Conservation (phyloP, 2,329 filamentous ascomycete species). For the Dendryphion nanum region DNA sequence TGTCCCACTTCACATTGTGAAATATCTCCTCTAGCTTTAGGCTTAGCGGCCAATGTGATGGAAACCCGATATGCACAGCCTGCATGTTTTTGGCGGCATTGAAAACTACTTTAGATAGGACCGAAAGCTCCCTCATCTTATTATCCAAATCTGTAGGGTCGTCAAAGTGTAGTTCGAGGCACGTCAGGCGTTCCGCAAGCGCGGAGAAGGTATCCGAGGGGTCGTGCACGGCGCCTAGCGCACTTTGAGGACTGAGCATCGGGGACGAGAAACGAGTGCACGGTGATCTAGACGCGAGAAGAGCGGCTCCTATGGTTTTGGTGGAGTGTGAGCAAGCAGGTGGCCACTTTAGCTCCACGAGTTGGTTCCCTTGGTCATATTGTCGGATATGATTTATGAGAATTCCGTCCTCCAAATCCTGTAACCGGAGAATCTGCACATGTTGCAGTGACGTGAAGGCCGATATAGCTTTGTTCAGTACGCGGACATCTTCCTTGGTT, state of each 20-base stretch:
- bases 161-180: slow-evolving; percentile 64
- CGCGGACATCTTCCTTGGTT: slow-evolving; percentile 50
- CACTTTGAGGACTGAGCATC: slow-evolving; percentile 61
- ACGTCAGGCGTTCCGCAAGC: slow-evolving; percentile 58
- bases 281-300: slow-evolving; percentile 56
- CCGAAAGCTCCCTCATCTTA: slow-evolving; percentile 58
- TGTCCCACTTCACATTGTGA: slow-evolving; percentile 60
- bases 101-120: slow-evolving; percentile 59
- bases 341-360: slow-evolving; percentile 59
- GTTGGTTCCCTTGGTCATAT: slow-evolving; percentile 45
- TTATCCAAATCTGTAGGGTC: slow-evolving; percentile 56
- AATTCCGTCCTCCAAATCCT: slow-evolving; percentile 58
- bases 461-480: slow-evolving; percentile 55
- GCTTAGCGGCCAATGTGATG: slow-evolving; percentile 55
- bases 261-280: slow-evolving; percentile 62
- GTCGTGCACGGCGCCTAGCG: slow-evolving; percentile 48
- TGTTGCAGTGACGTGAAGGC: slow-evolving; percentile 62
- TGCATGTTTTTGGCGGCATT: slow-evolving; percentile 59
- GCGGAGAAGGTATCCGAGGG: slow-evolving; percentile 49
- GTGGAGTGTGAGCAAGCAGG: slow-evolving; percentile 62
- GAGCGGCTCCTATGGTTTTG: slow-evolving; percentile 56
- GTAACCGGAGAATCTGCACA: slow-evolving; percentile 62
- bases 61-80: slow-evolving; percentile 64
- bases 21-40: slow-evolving; percentile 61
- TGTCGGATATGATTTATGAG: slow-evolving; percentile 53